These are phyloP conservation scores for Candida xyloterini DNA, from an alignment of 805 yeast genomes.

Conservation along the genomic window DNA sequence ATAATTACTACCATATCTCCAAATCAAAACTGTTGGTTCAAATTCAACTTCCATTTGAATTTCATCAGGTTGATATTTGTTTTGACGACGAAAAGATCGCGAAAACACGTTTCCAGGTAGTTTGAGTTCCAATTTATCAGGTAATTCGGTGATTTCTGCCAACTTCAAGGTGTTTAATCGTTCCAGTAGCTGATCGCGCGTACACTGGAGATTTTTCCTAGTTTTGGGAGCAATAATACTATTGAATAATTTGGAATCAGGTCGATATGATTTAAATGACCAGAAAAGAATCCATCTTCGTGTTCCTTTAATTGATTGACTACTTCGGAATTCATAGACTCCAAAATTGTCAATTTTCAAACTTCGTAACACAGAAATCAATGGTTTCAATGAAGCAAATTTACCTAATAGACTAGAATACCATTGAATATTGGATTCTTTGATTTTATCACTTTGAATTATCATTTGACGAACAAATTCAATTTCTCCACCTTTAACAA, in stretches of 20 bases:
- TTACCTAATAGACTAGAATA: conserved; percentile 35
- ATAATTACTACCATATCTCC: conserved; percentile 28
- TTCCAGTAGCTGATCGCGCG: conserved; percentile 2
- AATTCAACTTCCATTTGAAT: conserved; percentile 11
- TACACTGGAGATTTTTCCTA: conserved; percentile 1
- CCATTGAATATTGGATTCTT: conserved; percentile 30
- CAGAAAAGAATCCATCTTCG: conserved; percentile 39
- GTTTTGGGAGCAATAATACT: conserved; percentile 6
- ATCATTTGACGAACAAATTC: conserved; percentile 38
- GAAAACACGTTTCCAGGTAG: conserved; percentile 29
- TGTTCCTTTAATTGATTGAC: conserved; percentile 23
- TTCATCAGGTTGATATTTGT: conserved; percentile 6
- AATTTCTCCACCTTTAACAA: conserved; percentile 46
- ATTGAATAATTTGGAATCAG: conserved; percentile 14
- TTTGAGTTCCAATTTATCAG: not conserved
- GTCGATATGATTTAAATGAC: conserved; percentile 27
- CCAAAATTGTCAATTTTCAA: conserved; percentile 27
- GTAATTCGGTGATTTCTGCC: not conserved
- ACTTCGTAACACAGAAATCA: conserved; percentile 10
- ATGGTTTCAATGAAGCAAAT: conserved; percentile 12
- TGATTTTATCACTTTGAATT: conserved; percentile 26
- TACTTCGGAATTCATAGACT: conserved; percentile 30
- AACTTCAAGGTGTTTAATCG: not conserved
- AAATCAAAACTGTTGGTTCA: conserved; percentile 8
- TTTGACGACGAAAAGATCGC: conserved; percentile 26